A percentile compares a stretch with the other conserved stretches of the same genome.
Evolutionary conservation across 768 basidiomycete species (phyloP).

Genomic region (Flagelloscypha sp.): DNA sequence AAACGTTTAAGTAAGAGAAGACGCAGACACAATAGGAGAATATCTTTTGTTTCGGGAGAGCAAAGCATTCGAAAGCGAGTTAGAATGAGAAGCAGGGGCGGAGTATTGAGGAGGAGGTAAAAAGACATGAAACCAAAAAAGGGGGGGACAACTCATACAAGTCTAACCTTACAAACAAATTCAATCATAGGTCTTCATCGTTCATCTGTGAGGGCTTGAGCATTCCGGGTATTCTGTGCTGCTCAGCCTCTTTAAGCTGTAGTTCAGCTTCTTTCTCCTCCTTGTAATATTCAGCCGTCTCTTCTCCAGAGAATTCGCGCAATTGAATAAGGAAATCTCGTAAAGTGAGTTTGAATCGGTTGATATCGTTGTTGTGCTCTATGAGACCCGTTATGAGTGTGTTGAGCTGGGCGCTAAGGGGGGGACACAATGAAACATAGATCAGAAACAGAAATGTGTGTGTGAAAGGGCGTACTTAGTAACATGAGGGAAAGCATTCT

Average conservation of each 20-base stretch:
- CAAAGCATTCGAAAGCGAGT: too few species aligned
- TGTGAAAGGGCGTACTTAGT: constrained; percentile 49
- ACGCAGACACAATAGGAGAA: too few species aligned
- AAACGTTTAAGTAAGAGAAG: too few species aligned
- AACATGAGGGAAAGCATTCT: constrained; percentile 88
- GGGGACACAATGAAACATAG: constrained; percentile 4
- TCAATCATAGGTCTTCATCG: constrained; percentile 73
- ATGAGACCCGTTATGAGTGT: constrained; percentile 60
- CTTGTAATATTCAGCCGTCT: constrained; percentile 84
- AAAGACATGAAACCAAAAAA: neutral
- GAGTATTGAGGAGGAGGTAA: neutral
- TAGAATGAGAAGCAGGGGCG: too few species aligned
- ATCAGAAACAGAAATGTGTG: constrained; percentile 2
- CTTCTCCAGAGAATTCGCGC: constrained; percentile 90
- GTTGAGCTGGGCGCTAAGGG: constrained; percentile 56
- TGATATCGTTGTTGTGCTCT: constrained; percentile 71
- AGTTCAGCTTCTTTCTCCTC: constrained; percentile 92
- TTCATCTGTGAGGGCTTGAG: constrained; percentile 92
- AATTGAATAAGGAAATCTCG: constrained; percentile 98
- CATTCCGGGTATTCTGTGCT: constrained; percentile 94
- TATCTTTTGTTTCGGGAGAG: too few species aligned
- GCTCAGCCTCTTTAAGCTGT: constrained; percentile 68
- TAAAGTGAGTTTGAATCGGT: constrained; percentile 87
- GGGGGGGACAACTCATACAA: too few species aligned
- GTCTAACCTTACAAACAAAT: too few species aligned